Evolutionary conservation across 163 green algal species (phyloP), one percentile per base, ranked within the genome.

Genomic region (Prototheca wickerhamii): DNA sequence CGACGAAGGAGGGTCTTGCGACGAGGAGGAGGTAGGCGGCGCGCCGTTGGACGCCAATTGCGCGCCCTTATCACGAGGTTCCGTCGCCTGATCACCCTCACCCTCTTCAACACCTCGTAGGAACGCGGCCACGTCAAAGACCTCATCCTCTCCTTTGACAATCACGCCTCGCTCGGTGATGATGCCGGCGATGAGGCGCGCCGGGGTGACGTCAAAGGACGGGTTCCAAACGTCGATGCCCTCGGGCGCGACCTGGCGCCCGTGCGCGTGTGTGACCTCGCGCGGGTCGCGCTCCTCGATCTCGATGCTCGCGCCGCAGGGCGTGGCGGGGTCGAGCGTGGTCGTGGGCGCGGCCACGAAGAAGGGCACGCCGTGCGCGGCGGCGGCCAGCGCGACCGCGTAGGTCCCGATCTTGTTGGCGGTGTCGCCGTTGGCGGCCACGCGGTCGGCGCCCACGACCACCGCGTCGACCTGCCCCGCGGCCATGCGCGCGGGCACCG

Each of bases 271-370:
- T 6, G 82, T 87, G 61, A 93, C 67, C 75, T 97, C 91, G 64
- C 86, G 66, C 10, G 71, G 31, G 2, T 61, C 62, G 0, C 91
- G 76, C 75, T 95, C 74, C 81, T 96, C 92, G 55, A 98, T 97
- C 57, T 78, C 73, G 65, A 98, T 98, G 17, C 83, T 68, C 2
- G 56, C 58, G 4, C 92, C 92, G 4, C 72, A 69, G 23, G 74
- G 57, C 51, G 91, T 77, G 35, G 69, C 60, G 4, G 81, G 64
- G 67, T 98, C 92, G 23, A 98, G 72, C 0, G 92, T 96, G 29
- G 88, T 96, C 32, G 82, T 84, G 10, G 92, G 93, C 1, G 92
- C 91, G 2, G 91, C 92, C 42, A 96, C 76, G 67, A 95, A 98
- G 79, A 98, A 98, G 20, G 93, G 93, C 4, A 98, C 72, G 54